Percentiles rank a stretch among this genome's conserved stretches.
phyloP scores from a whole-genome alignment of 164 flowering plant species.

The Amborella trichopoda region DNA sequence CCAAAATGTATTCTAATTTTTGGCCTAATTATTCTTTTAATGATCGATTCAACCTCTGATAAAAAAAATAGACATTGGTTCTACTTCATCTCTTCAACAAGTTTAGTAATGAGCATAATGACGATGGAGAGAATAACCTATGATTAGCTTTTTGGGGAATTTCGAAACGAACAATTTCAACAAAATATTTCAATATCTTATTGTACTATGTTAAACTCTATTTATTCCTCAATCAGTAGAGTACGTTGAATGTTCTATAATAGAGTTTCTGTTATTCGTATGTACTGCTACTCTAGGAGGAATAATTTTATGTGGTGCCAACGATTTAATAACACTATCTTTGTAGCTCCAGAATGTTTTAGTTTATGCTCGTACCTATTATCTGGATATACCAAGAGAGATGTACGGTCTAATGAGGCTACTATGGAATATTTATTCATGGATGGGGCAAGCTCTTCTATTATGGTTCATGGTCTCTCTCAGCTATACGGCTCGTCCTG shows the following conservation, averaged over 20 bases:
- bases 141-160: slow-evolving; percentile 3
- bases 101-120: not conserved
- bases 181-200: slow-evolving; percentile 3
- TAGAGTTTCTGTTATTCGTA: slow-evolving; percentile 1
- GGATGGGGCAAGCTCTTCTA: not conserved
- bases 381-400: not conserved
- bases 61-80: not conserved
- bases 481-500: not conserved
- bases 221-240: not conserved
- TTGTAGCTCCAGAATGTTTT: not conserved
- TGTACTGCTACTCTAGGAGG: not conserved
- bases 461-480: not conserved
- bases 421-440: not conserved
- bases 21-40: not conserved
- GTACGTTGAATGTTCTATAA: not conserved
- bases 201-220: slow-evolving; percentile 3
- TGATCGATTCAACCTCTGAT: not conserved
- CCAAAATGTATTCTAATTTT: not conserved
- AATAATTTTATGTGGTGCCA: slow-evolving; percentile 1
- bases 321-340: not conserved
- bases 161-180: not conserved
- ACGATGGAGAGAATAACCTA: slow-evolving; percentile 1
- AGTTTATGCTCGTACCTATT: not conserved
- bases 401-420: not conserved
- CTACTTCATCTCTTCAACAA: not conserved